These are phyloP conservation scores for Rhododendron mucronatum DNA, from an alignment of 148 eudicot species.

Conservation along the genomic window DNA sequence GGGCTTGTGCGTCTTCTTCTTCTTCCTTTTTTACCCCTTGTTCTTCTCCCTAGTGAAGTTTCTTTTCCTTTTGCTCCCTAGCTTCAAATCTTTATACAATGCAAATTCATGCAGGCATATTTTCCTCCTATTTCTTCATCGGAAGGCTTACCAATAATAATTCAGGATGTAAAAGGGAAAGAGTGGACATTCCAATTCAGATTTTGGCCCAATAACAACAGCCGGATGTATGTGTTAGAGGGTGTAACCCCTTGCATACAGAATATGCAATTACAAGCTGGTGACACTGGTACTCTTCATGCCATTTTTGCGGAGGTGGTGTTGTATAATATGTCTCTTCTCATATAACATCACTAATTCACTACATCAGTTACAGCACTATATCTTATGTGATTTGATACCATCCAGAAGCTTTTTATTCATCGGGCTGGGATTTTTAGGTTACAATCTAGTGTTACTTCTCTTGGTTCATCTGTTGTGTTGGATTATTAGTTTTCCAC, in stretches of 20 bases:
- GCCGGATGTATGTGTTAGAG: conserved; percentile 99
- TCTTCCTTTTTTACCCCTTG: background rate
- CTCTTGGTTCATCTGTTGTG: conserved; percentile 2
- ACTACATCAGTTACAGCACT: background rate
- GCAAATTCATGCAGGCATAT: conserved; percentile 62
- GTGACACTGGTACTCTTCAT: conserved; percentile 75
- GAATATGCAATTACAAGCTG: conserved; percentile 93
- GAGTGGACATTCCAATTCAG: conserved; percentile 99
- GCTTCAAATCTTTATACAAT: background rate
- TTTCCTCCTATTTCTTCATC: conserved; percentile 88
- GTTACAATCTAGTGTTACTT: conserved; percentile 1
- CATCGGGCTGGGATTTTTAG: background rate
- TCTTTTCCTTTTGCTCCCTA: background rate
- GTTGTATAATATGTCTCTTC: background rate
- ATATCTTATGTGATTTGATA: background rate
- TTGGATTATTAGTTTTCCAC: background rate
- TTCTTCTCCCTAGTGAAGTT: background rate
- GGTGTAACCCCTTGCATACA: conserved; percentile 98
- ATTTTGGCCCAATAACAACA: conserved; percentile 98
- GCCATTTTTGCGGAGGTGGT: background rate
- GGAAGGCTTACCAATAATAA: conserved; percentile 80
- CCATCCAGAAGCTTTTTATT: background rate
- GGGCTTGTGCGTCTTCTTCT: background rate
- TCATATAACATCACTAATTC: background rate
- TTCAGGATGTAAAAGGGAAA: conserved; percentile 92